phyloP scores from a whole-genome alignment of 1,284 basidiomycete species.

The Sanghuangporus weigelae region DNA sequence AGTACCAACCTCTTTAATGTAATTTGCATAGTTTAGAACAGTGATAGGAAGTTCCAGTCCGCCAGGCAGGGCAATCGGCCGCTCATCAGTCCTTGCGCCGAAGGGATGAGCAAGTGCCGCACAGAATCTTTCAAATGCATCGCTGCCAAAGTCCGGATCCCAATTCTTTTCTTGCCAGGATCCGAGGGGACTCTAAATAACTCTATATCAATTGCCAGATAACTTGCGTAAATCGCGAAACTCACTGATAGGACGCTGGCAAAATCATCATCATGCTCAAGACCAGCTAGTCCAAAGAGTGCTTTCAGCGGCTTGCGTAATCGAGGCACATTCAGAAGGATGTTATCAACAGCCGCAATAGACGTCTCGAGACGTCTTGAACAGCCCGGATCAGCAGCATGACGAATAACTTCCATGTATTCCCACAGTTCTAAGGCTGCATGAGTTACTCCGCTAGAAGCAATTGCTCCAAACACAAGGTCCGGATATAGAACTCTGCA shows the following conservation, averaged over 20 bases:
- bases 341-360: constrained; percentile 55
- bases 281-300: constrained; percentile 65
- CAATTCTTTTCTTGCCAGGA: constrained; percentile 68
- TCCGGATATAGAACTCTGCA: constrained; percentile 70
- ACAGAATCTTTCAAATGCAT: constrained; percentile 70
- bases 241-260: constrained; percentile 58
- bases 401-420: constrained; percentile 85
- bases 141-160: constrained; percentile 67
- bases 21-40: constrained; percentile 72
- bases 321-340: constrained; percentile 43
- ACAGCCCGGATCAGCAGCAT: constrained; percentile 69
- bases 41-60: constrained; percentile 48
- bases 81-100: constrained; percentile 33
- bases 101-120: constrained; percentile 47
- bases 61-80: constrained; percentile 35
- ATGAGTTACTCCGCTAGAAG: constrained; percentile 81
- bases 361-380: constrained; percentile 63
- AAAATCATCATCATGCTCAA: constrained; percentile 78
- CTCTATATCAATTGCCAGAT: not conserved
- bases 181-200: constrained; percentile 35
- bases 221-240: not conserved
- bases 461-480: constrained; percentile 87
- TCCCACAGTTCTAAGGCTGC: constrained; percentile 73
- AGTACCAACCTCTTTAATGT: constrained; percentile 59
- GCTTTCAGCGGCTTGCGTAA: constrained; percentile 52